Evolutionary conservation across 352 stramenopile genomes (phyloP), one percentile per base, ranked within the genome.

Genomic region (Globisporangium megalacanthum): DNA sequence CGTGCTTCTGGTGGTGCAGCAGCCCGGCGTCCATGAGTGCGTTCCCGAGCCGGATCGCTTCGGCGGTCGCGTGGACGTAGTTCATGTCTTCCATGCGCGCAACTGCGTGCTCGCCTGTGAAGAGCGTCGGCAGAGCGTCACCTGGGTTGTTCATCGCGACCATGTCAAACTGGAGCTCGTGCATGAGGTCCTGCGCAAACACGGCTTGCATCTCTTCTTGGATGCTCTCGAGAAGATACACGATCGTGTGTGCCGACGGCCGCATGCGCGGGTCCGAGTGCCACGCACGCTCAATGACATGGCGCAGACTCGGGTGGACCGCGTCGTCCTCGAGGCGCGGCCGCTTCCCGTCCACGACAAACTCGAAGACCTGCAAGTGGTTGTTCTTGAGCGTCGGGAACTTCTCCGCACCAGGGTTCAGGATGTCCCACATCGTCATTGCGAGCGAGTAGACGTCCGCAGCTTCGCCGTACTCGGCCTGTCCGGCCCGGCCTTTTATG

Each of bases 371-470:
- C 22, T 56, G 52, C 41, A 73, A 22, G 29, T 55, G 61, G 44
- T 76, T 68, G n/a, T 57, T 41, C 7, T 62, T 39, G 3, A 53
- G 44, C 22, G 6, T 33, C 29, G 60, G 60, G 25, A 57, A 79
- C 47, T 76, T 75, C 29, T 66, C 60, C 9, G 42, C 19, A 6
- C 65, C 61, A 2, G 68, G 68, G 51, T 79, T 49, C 1, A 76
- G 36, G 22, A 86, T 75, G 52, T 85, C 72, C 74, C 76, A 83
- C 59, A 86, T 66, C 22, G 74, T 83, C 29, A 84, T 67, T 19
- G 56, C 76, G 20, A 86, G 60, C 13, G 69, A 62, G 59, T 78
- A 86, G 9, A 86, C 58, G 44, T 86, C 76, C 14, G 73, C 70
- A 1, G 65, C 64, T 46, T 86, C 72, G 47, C 54, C 62, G 50